A percentile compares a stretch with the other conserved stretches of the same genome.
phyloP scores from a whole-genome alignment of 768 basidiomycete species.

The Leccinum fibrillosum region DNA sequence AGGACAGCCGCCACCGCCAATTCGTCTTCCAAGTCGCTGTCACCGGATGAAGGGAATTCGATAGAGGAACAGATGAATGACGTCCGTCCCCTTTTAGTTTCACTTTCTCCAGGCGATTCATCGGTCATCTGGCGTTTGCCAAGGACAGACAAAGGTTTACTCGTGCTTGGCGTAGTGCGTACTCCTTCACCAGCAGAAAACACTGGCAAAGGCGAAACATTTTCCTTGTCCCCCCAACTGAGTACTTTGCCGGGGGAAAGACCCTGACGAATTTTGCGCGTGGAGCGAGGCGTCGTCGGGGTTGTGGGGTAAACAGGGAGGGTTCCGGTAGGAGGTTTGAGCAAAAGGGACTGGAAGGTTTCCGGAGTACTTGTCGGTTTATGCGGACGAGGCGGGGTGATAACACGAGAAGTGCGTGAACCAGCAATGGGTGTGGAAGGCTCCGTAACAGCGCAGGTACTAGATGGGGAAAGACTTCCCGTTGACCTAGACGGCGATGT shows the following conservation, averaged over 20 bases:
- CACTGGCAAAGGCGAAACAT: constrained; percentile 41
- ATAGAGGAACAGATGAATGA: constrained; percentile 32
- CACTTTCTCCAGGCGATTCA: constrained; percentile 30
- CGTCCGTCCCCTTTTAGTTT: constrained; percentile 26
- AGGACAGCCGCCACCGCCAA: constrained; percentile 23
- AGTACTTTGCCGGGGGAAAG: constrained; percentile 39
- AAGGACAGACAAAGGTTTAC: constrained; percentile 23
- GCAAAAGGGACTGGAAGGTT: constrained; percentile 30
- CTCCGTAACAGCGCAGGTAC: constrained; percentile 1
- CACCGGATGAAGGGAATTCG: constrained; percentile 23
- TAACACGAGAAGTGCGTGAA: constrained; percentile 20
- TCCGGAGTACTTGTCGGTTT: constrained; percentile 32
- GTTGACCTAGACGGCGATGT: constrained; percentile 3
- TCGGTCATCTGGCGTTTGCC: constrained; percentile 46
- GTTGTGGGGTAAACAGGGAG: constrained; percentile 25
- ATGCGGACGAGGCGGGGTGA: constrained; percentile 37
- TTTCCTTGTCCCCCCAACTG: constrained; percentile 55
- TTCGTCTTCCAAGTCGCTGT: constrained; percentile 32
- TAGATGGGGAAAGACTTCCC: constrained; percentile 5
- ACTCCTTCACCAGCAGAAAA: constrained; percentile 47
- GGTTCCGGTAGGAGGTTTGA: constrained; percentile 24
- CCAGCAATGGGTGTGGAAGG: constrained; percentile 28
- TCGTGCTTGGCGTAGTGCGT: constrained; percentile 32
- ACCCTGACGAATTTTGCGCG: constrained; percentile 12
- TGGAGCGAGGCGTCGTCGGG: constrained; percentile 35